phyloP scores from a whole-genome alignment of 805 yeast species.

The Nakazawaea populi region DNA sequence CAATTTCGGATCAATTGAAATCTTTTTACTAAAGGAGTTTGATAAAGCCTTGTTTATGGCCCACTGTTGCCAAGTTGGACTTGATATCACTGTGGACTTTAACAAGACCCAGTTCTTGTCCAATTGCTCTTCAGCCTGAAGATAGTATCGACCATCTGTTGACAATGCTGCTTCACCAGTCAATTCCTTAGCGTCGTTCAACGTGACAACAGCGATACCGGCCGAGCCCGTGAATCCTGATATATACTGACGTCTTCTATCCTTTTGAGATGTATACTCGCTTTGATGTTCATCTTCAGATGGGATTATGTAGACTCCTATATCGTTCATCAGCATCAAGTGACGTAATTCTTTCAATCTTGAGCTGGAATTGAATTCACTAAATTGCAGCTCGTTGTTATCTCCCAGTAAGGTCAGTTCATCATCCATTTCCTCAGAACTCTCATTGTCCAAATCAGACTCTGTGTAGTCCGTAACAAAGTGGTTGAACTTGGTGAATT shows the following conservation, averaged over 20 bases:
- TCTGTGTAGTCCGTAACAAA: constrained; percentile 6
- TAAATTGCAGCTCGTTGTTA: background rate
- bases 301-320: constrained; percentile 50
- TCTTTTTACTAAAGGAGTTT: constrained; percentile 38
- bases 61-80: constrained; percentile 79
- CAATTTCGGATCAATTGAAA: constrained; percentile 82
- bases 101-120: constrained; percentile 75
- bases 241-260: constrained; percentile 76
- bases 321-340: constrained; percentile 36
- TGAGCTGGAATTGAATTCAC: constrained; percentile 23
- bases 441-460: constrained; percentile 4
- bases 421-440: background rate
- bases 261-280: constrained; percentile 79
- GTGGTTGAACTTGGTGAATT: background rate
- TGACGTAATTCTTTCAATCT: constrained; percentile 34
- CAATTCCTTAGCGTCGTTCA: constrained; percentile 23
- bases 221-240: constrained; percentile 92
- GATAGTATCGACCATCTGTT: constrained; percentile 92
- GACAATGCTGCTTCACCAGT: constrained; percentile 70
- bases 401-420: background rate
- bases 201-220: constrained; percentile 82
- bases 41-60: constrained; percentile 48
- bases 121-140: constrained; percentile 83
- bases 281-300: constrained; percentile 93
- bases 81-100: constrained; percentile 71